Base-by-base conservation (phyloP, 1,284 basidiomycete genomes). In the Cronartium ribicola region DNA sequence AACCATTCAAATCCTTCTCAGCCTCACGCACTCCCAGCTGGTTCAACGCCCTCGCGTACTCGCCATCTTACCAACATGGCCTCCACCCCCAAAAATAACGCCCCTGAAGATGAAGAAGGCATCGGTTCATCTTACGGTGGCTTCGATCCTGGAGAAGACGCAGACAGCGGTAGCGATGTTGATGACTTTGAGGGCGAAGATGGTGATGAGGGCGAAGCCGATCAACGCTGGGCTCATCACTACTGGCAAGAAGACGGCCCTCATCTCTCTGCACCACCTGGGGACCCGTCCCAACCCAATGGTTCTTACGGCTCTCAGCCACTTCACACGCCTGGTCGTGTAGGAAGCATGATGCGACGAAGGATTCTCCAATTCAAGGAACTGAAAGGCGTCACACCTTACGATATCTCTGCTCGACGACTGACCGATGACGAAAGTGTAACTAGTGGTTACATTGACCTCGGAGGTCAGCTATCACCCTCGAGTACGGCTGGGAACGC, bases 171-270 rank as follows among this genome's bases (percentile, higher is more conserved):
- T 1, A 73, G 70, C n/a, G 70, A 73, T 60, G 70, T 55, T 11
- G 70, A 73, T 51, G 70, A 73, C 41, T 73, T 73, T n/a, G 70
- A 73, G 48, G 70, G 70, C 22, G 63, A 73, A 36, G 70, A 73
- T 46, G 70, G 70, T 41, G 63, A 66, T 46, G 64, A 66, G 41
- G 57, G 17, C 5, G 41, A 71, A 22, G 51, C 43, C 8, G 70
- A 73, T 10, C 63, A 48, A 29, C 62, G 59, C 6, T 73, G 70
- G 70, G 41, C 70, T 6, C 51, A 73, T 65, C 63, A 73, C 5
- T 46, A 66, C 41, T 73, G 62, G 70, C 70, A 66, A 66, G 70
- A 65, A 29, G 51, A 73, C 14, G 70, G 70, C 39, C 29, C 39
- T 17, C 69, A 71, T 71, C 44, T 46, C 57, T 61, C 69, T 22